A percentile compares a stretch with the other conserved stretches of the same genome.
phyloP scores from a whole-genome alignment of 108 stramenopile species.

The Nannochloropsis oceanica region DNA sequence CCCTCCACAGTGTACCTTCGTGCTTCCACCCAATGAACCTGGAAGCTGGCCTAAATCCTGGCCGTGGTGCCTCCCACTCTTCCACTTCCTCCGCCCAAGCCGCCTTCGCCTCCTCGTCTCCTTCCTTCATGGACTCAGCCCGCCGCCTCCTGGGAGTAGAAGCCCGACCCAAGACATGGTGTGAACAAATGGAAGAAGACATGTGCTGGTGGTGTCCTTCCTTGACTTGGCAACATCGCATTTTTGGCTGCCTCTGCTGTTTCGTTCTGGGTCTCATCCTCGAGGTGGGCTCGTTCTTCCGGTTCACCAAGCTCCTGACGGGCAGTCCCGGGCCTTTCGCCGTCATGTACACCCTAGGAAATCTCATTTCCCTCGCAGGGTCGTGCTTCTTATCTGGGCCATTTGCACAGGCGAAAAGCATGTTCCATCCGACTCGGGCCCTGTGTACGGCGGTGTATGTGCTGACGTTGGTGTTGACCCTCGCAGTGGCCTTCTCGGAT shows the following conservation, averaged over 20 bases:
- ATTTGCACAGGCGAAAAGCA: slow-evolving; percentile 33
- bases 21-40: not conserved
- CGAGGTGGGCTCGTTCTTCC: slow-evolving; percentile 29
- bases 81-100: not conserved
- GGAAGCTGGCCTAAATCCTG: not conserved
- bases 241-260: slow-evolving; percentile 27
- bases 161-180: slow-evolving; percentile 12
- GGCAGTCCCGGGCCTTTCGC: slow-evolving; percentile 39
- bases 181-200: slow-evolving; percentile 26
- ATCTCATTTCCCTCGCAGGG: slow-evolving; percentile 25
- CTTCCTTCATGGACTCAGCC: slow-evolving; percentile 4
- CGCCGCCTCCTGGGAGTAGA: slow-evolving; percentile 23
- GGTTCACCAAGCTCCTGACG: slow-evolving; percentile 25
- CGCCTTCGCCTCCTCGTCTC: not conserved
- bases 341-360: slow-evolving; percentile 31
- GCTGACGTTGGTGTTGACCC: slow-evolving; percentile 13
- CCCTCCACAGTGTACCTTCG: too few relatives aligned
- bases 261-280: slow-evolving; percentile 25
- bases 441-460: slow-evolving; percentile 32
- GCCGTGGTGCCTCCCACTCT: not conserved
- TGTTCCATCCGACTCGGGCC: slow-evolving; percentile 29
- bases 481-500: slow-evolving; percentile 12
- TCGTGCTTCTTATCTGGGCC: slow-evolving; percentile 40
- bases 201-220: slow-evolving; percentile 27
- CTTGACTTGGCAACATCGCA: slow-evolving; percentile 28